Percentiles rank a stretch among this genome's conserved stretches.
phyloP scores from a whole-genome alignment of 192 early-diverging fungal genomes.

The Linnemannia hyalina region DNA sequence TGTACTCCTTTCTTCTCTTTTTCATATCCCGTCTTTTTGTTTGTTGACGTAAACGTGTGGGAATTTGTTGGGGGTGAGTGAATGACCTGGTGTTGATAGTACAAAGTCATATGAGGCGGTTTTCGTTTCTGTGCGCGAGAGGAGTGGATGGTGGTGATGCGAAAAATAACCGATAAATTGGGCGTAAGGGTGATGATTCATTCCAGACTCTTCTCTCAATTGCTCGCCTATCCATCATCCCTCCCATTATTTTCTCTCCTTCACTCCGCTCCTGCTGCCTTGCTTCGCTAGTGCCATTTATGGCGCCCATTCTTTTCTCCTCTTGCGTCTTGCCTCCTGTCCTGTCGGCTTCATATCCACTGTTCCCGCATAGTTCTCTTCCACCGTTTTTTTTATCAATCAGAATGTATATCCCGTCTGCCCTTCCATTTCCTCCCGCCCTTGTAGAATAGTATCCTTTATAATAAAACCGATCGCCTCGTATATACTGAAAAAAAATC shows the following conservation, averaged over 20 bases:
- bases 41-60: background rate
- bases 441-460: slow-evolving; percentile 9
- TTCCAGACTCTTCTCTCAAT: background rate
- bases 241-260: background rate
- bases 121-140: background rate
- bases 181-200: slow-evolving; percentile 9
- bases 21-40: slow-evolving; percentile 15
- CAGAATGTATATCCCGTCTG: slow-evolving; percentile 23
- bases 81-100: slow-evolving; percentile 3
- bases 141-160: background rate
- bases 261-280: background rate
- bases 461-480: background rate
- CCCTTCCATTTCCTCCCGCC: slow-evolving; percentile 1
- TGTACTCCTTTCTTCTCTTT: slow-evolving; percentile 5
- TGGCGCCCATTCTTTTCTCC: background rate
- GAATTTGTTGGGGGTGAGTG: slow-evolving; percentile 16
- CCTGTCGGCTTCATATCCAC: background rate
- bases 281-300: background rate
- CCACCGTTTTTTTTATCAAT: slow-evolving; percentile 5
- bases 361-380: background rate
- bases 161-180: background rate
- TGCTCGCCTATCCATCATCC: background rate
- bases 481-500: slow-evolving; percentile 1
- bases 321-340: slow-evolving; percentile 1
- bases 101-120: slow-evolving; percentile 3